A percentile compares a stretch with the other conserved stretches of the same genome.
phyloP scores from a whole-genome alignment of 305 asterid genomes.

The Plantago coronopus region DNA sequence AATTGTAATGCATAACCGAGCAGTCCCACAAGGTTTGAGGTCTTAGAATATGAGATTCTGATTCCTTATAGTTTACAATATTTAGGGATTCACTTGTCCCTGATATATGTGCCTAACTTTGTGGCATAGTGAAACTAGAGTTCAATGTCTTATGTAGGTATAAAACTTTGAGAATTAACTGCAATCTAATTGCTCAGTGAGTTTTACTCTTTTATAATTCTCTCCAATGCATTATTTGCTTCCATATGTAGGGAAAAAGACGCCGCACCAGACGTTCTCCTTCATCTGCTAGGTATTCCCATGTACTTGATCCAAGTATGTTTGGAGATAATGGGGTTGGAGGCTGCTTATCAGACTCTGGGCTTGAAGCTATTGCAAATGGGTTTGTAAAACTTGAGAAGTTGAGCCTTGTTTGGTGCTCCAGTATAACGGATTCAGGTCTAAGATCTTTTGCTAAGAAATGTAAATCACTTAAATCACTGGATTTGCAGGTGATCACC shows the following conservation, averaged over 20 bases:
- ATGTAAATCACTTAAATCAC: conserved; percentile 53
- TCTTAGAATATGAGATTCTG: neutral
- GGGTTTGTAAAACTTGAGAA: conserved; percentile 70
- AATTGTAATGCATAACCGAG: too few species aligned
- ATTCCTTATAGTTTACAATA: neutral
- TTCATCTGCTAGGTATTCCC: conserved; percentile 34
- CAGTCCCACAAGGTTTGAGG: too few species aligned
- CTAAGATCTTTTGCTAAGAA: conserved; percentile 60
- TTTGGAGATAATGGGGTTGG: conserved; percentile 41
- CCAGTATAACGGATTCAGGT: conserved; percentile 65
- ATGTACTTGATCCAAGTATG: conserved; percentile 36
- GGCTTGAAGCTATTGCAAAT: conserved; percentile 59
- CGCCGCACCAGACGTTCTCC: conserved; percentile 33
- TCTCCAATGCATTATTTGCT: conserved; percentile 8
- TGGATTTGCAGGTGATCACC: conserved; percentile 78
- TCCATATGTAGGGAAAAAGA: conserved; percentile 49
- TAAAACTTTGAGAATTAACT: conserved; percentile 15
- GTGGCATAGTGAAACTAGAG: too few species aligned
- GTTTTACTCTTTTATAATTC: conserved; percentile 2
- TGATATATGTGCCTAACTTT: neutral
- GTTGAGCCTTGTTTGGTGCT: conserved; percentile 86
- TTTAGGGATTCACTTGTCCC: neutral
- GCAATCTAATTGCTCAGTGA: conserved; percentile 10
- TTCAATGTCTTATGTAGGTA: conserved; percentile 1
- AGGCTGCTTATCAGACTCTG: conserved; percentile 67